phyloP scores from a whole-genome alignment of 768 basidiomycete species.

The Kwoniella dendrophila region DNA sequence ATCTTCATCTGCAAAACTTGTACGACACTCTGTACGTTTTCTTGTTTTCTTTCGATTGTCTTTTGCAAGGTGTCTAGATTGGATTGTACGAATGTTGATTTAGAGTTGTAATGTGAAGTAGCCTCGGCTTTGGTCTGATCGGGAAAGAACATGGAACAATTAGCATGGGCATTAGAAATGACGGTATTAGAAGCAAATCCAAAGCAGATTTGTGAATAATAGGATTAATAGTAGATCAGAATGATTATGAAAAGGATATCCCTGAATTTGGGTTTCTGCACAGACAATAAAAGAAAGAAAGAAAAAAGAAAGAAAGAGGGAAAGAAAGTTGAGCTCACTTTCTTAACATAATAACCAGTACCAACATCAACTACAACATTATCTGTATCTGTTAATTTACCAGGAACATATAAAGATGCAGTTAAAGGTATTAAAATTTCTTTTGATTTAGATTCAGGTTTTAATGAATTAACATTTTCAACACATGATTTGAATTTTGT shows the following conservation, averaged over 20 bases:
- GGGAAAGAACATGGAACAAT: not conserved
- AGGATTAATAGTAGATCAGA: too few relatives aligned
- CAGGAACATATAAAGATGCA: conserved; percentile 92
- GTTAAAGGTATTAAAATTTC: conserved; percentile 88
- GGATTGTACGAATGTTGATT: conserved; percentile 75
- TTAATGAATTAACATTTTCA: conserved; percentile 75
- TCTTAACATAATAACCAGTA: conserved; percentile 94
- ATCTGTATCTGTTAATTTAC: conserved; percentile 77
- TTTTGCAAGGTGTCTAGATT: conserved; percentile 87
- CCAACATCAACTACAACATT: conserved; percentile 94
- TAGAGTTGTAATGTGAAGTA: conserved; percentile 73
- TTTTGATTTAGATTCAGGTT: conserved; percentile 69
- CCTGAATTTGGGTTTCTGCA: too few relatives aligned
- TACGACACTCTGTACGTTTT: conserved; percentile 76
- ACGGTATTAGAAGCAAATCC: too few relatives aligned
- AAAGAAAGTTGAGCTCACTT: conserved; percentile 61
- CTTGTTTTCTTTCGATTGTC: conserved; percentile 86
- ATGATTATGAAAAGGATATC: too few relatives aligned
- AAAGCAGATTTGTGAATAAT: too few relatives aligned
- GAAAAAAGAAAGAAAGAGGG: too few relatives aligned
- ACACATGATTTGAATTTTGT: conserved; percentile 86
- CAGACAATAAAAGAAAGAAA: too few relatives aligned
- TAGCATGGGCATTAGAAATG: not conserved
- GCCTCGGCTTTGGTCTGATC: conserved; percentile 77
- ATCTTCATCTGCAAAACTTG: conserved; percentile 72